Base-by-base conservation (phyloP, 306 rosid genomes). In the Pterocarpus santalinus region DNA sequence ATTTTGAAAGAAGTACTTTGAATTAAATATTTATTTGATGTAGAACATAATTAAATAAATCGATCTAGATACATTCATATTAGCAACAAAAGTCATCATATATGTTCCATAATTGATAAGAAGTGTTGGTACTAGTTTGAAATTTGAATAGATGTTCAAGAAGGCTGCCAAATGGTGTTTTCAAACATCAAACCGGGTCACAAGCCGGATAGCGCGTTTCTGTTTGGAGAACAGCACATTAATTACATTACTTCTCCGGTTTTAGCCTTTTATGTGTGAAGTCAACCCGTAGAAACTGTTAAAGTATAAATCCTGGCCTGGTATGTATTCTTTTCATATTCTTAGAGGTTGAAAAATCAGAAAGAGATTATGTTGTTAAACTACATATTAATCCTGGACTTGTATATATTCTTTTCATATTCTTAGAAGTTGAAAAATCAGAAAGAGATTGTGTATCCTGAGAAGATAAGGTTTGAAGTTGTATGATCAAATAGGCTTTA, bases 251-350 rank as follows among this genome's bases (percentile, higher is more conserved):
- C 5, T 60, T 60, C 65, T 60, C 14, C 1, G 3, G 32, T 38
- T 65, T 8, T 15, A 65, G 15, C 15, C 28, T 0, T 22, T 22
- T 1, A 9, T 47, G 11, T 51, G 44, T 14, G 30, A 65, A 35
- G 69, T 65, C 69, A 65, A 65, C 16, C 69, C 46, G 46, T 14
- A 33, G 44, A 63, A 33, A 63, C 4, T 65, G 9, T 65, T 55
- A 5, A 30, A 16, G 32, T 52, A 1, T 61, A 8, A 30, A 61
- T 33, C 30, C 70, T 28, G 46, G 22, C 13, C 13, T 65, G 4
- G 15, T 32, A 4, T 0, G 4, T 34, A 63, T 63, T 63, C 43
- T 63, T 63, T 65, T n/a, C 32, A 36, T 36, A 65, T 58, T 28
- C 34, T 22, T 9, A 60, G 39, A 8, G 5, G 6, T 2, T 8